Percentiles rank a stretch among this genome's conserved stretches.
Conservation (phyloP, 176 grass and related monocot species). For the Oropetium thomaeum region DNA sequence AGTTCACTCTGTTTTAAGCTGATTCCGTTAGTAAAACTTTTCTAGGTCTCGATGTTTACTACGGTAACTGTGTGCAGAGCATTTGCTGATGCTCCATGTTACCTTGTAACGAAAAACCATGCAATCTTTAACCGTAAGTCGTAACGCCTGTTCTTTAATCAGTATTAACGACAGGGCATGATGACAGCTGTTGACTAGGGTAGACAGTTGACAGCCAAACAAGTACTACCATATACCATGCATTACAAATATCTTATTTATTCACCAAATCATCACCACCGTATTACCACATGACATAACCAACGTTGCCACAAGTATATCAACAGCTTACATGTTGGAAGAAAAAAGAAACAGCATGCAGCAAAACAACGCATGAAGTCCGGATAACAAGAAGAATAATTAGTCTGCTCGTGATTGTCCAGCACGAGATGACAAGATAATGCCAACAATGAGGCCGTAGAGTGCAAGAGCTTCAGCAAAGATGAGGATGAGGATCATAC, state of each 20-base stretch:
- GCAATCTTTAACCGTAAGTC: not conserved
- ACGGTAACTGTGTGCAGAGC: no score
- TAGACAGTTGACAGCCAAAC: not conserved
- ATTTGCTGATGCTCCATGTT: no score
- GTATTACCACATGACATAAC: not conserved
- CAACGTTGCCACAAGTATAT: not conserved
- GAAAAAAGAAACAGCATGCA: not conserved
- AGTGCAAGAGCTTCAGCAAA: slow-evolving; percentile 48
- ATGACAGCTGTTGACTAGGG: not conserved
- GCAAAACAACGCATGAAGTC: not conserved
- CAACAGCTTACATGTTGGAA: not conserved
- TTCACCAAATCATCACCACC: not conserved
- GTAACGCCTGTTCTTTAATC: not conserved
- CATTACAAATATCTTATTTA: not conserved
- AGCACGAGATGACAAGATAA: slow-evolving; percentile 45
- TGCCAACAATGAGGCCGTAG: slow-evolving; percentile 44
- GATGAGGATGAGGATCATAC: slow-evolving; percentile 44
- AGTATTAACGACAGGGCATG: not conserved
- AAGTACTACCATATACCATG: no score
- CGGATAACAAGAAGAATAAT: not conserved
- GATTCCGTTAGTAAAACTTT: no score
- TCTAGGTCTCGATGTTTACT: no score
- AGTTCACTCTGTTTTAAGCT: no score
- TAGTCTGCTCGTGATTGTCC: slow-evolving; percentile 43
- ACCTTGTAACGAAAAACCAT: not conserved